Conservation (phyloP, 768 basidiomycete genomes). For the Russula foetens region DNA sequence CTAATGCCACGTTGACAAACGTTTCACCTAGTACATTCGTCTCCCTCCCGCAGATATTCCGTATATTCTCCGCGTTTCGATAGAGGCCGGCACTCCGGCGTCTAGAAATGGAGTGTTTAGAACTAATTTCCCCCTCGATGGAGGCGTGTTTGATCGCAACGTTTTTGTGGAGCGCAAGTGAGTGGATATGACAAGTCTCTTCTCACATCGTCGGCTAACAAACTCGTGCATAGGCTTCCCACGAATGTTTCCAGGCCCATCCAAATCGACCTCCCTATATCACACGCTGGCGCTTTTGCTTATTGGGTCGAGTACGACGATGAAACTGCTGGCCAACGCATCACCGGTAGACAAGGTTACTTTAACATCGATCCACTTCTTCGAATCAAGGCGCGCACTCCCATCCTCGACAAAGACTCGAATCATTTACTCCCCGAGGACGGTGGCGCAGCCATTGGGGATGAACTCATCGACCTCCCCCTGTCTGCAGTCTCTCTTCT, state of each 20-base stretch:
- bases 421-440: slow-evolving; percentile 43
- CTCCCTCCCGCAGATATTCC: slow-evolving; percentile 86
- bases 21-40: slow-evolving; percentile 73
- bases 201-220: background rate
- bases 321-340: slow-evolving; percentile 45
- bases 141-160: slow-evolving; percentile 74
- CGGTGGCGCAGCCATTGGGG: slow-evolving; percentile 43
- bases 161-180: slow-evolving; percentile 70
- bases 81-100: slow-evolving; percentile 89
- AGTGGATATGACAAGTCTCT: slow-evolving; percentile 25
- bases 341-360: slow-evolving; percentile 83
- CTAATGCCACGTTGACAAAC: slow-evolving; percentile 1
- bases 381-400: slow-evolving; percentile 59
- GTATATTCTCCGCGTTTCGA: slow-evolving; percentile 84
- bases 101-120: slow-evolving; percentile 87
- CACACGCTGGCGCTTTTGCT: slow-evolving; percentile 91
- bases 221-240: slow-evolving; percentile 50
- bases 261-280: slow-evolving; percentile 91
- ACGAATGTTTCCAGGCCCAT: slow-evolving; percentile 85
- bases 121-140: slow-evolving; percentile 95
- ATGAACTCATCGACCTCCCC: slow-evolving; percentile 58
- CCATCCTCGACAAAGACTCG: slow-evolving; percentile 55
- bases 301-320: slow-evolving; percentile 93
- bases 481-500: slow-evolving; percentile 85
- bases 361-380: slow-evolving; percentile 96